Conservation (phyloP, 1,284 basidiomycete genomes). For the Sporisorium reilianum region DNA sequence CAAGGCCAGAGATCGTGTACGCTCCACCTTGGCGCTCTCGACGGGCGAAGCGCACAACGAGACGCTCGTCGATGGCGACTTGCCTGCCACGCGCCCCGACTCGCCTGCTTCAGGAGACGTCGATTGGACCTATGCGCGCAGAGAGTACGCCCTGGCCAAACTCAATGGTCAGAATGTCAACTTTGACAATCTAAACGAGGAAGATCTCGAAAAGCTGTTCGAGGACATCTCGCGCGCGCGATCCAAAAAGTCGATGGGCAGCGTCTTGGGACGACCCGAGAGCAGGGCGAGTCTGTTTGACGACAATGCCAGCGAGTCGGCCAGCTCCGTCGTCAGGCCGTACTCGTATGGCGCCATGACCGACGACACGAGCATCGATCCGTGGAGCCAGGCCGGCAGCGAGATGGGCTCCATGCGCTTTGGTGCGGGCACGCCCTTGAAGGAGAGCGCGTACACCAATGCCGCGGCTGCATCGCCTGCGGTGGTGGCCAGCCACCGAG, state of each 20-base stretch:
- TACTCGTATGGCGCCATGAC: constrained; percentile 62
- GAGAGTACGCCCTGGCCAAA: constrained; percentile 59
- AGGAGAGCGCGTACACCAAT: constrained; percentile 16
- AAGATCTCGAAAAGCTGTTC: constrained; percentile 65
- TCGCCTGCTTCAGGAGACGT: constrained; percentile 62
- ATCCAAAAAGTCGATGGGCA: constrained; percentile 59
- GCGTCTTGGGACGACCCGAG: constrained; percentile 53
- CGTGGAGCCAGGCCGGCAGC: constrained; percentile 59
- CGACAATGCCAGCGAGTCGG: constrained; percentile 58
- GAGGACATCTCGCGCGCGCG: constrained; percentile 62
- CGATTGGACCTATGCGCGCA: constrained; percentile 65
- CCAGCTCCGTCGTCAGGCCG: constrained; percentile 51
- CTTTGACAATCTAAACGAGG: constrained; percentile 63
- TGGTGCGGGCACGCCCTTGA: constrained; percentile 32
- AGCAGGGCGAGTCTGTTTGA: constrained; percentile 62
- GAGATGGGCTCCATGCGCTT: constrained; percentile 47
- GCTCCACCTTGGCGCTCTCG: constrained; percentile 52
- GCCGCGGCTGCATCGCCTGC: constrained; percentile 19
- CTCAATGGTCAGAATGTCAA: constrained; percentile 64
- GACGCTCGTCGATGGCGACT: constrained; percentile 40
- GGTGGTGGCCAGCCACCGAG: constrained; percentile 24
- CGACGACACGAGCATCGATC: constrained; percentile 64
- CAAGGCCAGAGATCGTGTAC: constrained; percentile 58
- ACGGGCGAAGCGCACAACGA: constrained; percentile 57
- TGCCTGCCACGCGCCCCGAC: constrained; percentile 52